Evolutionary conservation across 228 moss, liverwort and hornwort species (phyloP).

Genomic region (Sphagnum magellanicum): DNA sequence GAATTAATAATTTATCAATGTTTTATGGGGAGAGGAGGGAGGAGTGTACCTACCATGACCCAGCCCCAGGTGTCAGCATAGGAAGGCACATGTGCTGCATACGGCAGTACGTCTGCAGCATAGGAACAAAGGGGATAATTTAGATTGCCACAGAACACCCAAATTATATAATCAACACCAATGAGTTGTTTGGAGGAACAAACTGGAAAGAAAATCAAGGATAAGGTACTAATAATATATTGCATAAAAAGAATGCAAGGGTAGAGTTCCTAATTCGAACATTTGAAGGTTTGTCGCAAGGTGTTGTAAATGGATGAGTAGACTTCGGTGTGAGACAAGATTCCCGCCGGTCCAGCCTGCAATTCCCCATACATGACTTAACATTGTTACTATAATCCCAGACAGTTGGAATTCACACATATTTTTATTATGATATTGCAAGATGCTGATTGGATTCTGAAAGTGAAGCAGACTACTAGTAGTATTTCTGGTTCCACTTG

Average conservation of each 20-base stretch:
- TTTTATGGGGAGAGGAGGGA: too few species aligned
- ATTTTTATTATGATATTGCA: too few species aligned
- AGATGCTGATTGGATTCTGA: too few species aligned
- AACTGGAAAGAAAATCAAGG: background rate
- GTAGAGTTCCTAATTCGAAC: constrained; percentile 22
- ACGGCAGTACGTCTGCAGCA: constrained; percentile 74
- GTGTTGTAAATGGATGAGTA: constrained; percentile 92
- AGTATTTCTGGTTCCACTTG: too few species aligned
- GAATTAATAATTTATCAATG: too few species aligned
- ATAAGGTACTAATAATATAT: background rate
- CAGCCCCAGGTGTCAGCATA: constrained; percentile 97
- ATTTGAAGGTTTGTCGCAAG: constrained; percentile 79
- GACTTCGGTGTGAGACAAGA: constrained; percentile 66
- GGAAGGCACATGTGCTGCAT: constrained; percentile 90
- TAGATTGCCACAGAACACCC: background rate
- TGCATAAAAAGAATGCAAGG: background rate
- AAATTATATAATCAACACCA: background rate
- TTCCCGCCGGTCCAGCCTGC: constrained; percentile 93
- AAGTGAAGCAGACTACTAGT: too few species aligned
- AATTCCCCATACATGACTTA: background rate
- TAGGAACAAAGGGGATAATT: background rate
- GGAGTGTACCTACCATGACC: constrained; percentile 50
- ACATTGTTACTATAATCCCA: too few species aligned
- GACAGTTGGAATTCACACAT: too few species aligned
- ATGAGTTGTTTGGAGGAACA: background rate